A percentile compares a stretch with the other conserved stretches of the same genome.
phyloP scores from a whole-genome alignment of 768 basidiomycete genomes.

The Pisolithus tinctorius region DNA sequence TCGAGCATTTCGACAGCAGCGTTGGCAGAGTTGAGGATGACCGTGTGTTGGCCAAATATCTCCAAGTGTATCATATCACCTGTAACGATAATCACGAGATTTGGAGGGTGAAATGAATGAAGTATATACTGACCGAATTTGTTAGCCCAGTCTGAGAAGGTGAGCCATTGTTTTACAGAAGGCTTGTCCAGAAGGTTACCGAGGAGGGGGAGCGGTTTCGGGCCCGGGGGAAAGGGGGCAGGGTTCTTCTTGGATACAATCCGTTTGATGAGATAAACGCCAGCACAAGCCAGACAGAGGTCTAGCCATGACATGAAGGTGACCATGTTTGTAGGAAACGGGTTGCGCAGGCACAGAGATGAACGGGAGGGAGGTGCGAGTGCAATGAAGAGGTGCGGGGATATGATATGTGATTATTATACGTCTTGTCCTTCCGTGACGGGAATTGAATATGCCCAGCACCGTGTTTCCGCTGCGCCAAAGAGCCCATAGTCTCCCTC shows the following conservation, averaged over 20 bases:
- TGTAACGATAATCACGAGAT: neutral
- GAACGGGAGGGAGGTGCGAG: no score
- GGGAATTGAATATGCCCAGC: no score
- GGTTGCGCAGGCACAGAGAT: no score
- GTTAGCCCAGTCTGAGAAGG: slow-evolving; percentile 30
- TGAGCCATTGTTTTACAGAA: slow-evolving; percentile 29
- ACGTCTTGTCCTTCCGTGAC: no score
- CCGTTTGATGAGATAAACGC: neutral
- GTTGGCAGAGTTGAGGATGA: slow-evolving; percentile 42
- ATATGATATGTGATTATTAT: no score
- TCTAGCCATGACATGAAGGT: neutral
- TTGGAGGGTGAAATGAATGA: neutral
- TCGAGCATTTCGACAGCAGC: slow-evolving; percentile 44
- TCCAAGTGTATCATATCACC: neutral
- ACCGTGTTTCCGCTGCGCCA: no score
- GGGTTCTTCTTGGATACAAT: neutral
- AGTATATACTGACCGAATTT: slow-evolving; percentile 32
- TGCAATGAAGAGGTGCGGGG: no score
- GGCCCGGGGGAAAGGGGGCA: slow-evolving; percentile 39
- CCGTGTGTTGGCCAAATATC: slow-evolving; percentile 37
- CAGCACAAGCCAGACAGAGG: neutral
- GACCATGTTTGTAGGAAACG: no score
- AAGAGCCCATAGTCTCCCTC: no score
- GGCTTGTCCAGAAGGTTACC: slow-evolving; percentile 38
- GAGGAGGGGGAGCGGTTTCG: slow-evolving; percentile 27